A percentile compares a stretch with the other conserved stretches of the same genome.
phyloP scores from a whole-genome alignment of 2,329 filamentous ascomycete species.

The Hypoxylon rubiginosum region DNA sequence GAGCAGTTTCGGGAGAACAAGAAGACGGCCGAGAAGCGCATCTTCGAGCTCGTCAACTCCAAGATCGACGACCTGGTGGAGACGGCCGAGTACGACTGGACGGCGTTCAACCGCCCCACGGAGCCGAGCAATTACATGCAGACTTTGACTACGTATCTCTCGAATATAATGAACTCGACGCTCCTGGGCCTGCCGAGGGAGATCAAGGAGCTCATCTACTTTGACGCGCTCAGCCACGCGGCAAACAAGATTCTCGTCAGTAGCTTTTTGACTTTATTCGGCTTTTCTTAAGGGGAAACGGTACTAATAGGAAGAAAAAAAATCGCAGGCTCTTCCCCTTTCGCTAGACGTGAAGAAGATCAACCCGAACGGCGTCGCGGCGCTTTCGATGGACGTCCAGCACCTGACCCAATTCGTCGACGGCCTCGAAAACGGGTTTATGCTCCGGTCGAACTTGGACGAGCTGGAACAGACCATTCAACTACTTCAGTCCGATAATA shows the following conservation, averaged over 20 bases:
- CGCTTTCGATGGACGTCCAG: conserved; percentile 84
- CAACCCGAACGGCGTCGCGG: conserved; percentile 85
- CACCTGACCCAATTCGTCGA: conserved; percentile 90
- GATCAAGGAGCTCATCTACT: conserved; percentile 98
- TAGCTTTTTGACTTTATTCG: conserved; percentile 4
- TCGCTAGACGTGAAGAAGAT: conserved; percentile 85
- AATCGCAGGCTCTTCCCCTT: conserved; percentile 79
- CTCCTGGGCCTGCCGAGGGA: conserved; percentile 92
- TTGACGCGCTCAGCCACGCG: conserved; percentile 93
- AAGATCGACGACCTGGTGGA: conserved; percentile 99
- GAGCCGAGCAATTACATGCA: conserved; percentile 96
- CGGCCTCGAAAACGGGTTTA: conserved; percentile 84
- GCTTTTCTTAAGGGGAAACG: neutral
- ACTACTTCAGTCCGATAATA: conserved; percentile 87
- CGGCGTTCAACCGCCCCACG: conserved; percentile 68
- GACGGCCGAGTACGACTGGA: conserved; percentile 96
- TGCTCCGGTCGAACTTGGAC: conserved; percentile 88
- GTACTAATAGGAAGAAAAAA: conserved; percentile 29
- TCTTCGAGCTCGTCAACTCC: conserved; percentile 97
- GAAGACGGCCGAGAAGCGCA: conserved; percentile 95
- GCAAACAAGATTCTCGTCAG: conserved; percentile 84
- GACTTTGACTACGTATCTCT: conserved; percentile 90
- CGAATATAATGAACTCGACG: conserved; percentile 96
- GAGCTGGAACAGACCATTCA: conserved; percentile 94
- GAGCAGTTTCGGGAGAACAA: conserved; percentile 90